phyloP scores from a whole-genome alignment of 78 protist species.

The Ministeria vibrans region DNA sequence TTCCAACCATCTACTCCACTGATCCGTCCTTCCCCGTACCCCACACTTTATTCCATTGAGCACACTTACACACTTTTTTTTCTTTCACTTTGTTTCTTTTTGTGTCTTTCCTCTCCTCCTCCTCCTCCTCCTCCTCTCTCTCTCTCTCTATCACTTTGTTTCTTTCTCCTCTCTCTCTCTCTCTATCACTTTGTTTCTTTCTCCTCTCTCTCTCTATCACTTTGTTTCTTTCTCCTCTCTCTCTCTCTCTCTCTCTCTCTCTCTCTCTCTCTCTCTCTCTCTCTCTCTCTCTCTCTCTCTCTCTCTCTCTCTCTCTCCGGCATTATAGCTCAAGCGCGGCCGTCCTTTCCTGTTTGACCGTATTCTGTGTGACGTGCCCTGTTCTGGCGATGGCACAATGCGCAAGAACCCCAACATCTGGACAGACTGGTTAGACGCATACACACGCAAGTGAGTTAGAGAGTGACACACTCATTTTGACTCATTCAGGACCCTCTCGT shows the following conservation, averaged over 20 bases:
- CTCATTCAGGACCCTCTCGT: not conserved
- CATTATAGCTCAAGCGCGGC: too few relatives aligned
- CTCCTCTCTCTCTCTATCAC: not conserved
- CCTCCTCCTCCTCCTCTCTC: not conserved
- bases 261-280: not conserved
- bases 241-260: not conserved
- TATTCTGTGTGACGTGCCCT: slow-evolving; percentile 94
- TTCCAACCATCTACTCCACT: slow-evolving; percentile 27
- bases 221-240: not conserved
- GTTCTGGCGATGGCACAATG: slow-evolving; percentile 95
- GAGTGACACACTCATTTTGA: not conserved
- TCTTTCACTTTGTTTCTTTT: not conserved
- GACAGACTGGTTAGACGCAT: slow-evolving; percentile 66
- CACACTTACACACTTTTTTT: not conserved
- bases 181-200: not conserved
- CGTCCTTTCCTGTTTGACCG: slow-evolving; percentile 66
- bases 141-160: not conserved
- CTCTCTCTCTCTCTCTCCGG: not conserved
- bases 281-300: not conserved
- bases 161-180: not conserved
- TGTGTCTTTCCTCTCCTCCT: not conserved
- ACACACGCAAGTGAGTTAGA: slow-evolving; percentile 41
- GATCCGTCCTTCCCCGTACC: not conserved
- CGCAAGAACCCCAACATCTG: slow-evolving; percentile 86
- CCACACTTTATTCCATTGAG: not conserved